Evolutionary conservation across 257 asterid species (phyloP).

Genomic region (Ajuga chamaepitys): DNA sequence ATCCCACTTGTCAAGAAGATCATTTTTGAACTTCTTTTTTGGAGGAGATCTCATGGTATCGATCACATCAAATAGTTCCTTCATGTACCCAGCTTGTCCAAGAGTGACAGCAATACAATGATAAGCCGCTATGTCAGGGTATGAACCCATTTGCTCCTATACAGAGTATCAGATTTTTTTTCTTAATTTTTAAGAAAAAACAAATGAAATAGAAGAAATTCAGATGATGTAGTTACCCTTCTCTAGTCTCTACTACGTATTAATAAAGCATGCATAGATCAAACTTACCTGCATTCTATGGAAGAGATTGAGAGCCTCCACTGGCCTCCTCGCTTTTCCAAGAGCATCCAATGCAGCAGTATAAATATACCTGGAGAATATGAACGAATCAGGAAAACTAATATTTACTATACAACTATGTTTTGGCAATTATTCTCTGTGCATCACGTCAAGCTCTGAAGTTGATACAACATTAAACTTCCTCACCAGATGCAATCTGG

Average conservation of each 20-base stretch:
- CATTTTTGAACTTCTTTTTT: constrained; percentile 66
- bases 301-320: constrained; percentile 87
- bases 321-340: constrained; percentile 89
- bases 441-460: not conserved
- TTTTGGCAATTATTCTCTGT: not conserved
- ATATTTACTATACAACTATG: not conserved
- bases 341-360: constrained; percentile 87
- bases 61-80: constrained; percentile 84
- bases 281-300: constrained; percentile 67
- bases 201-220: not conserved
- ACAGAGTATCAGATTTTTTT: not conserved
- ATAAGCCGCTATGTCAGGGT: constrained; percentile 87
- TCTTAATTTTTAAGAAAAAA: no score
- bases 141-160: constrained; percentile 70
- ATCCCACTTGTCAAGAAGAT: constrained; percentile 74
- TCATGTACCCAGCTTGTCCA: constrained; percentile 98
- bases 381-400: not conserved
- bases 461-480: not conserved
- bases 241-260: constrained; percentile 4
- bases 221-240: not conserved
- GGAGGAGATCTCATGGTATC: constrained; percentile 91
- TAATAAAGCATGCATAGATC: constrained; percentile 3
- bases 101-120: constrained; percentile 85
- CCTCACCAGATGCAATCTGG: not conserved
- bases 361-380: constrained; percentile 48